Conservation (phyloP, 164 flowering plant species). For the Protea cynaroides region DNA sequence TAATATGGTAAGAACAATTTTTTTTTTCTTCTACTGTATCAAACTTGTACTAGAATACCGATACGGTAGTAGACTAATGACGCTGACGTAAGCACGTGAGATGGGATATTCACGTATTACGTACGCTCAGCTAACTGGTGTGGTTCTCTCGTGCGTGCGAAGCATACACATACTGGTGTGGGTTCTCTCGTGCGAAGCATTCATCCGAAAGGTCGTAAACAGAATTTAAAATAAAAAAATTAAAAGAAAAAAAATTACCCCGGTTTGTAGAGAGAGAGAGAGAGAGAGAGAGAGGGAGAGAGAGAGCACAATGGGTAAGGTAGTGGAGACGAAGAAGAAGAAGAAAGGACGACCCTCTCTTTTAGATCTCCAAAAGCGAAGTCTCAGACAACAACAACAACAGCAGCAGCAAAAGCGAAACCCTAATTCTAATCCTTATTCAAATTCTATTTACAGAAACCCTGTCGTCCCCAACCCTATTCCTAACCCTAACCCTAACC, state of each 20-base stretch:
- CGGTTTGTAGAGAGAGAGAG: constrained; percentile 17
- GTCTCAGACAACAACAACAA: constrained; percentile 27
- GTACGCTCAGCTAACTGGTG: neutral
- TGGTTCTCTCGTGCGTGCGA: neutral
- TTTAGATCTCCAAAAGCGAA: constrained; percentile 58
- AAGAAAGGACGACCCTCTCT: constrained; percentile 89
- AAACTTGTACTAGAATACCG: no score
- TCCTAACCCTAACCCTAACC: constrained; percentile 19
- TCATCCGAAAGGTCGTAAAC: neutral
- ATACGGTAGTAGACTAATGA: no score
- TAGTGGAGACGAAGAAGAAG: constrained; percentile 52
- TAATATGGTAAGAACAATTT: no score
- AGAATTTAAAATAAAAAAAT: constrained; percentile 1
- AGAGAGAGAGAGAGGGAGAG: constrained; percentile 12
- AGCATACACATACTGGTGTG: no score
- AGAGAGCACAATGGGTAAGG: constrained; percentile 10
- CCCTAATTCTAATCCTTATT: constrained; percentile 8
- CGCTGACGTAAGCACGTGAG: no score
- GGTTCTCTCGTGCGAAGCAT: neutral
- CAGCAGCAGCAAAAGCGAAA: constrained; percentile 19
- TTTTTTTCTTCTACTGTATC: no score
- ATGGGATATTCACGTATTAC: no score
- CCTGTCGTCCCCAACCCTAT: neutral
- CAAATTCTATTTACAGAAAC: neutral
- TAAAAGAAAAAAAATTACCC: constrained; percentile 9